A percentile compares a stretch with the other conserved stretches of the same genome.
Evolutionary conservation across 1,139 yeast species (phyloP).

Genomic region (Geotrichum restrictum): DNA sequence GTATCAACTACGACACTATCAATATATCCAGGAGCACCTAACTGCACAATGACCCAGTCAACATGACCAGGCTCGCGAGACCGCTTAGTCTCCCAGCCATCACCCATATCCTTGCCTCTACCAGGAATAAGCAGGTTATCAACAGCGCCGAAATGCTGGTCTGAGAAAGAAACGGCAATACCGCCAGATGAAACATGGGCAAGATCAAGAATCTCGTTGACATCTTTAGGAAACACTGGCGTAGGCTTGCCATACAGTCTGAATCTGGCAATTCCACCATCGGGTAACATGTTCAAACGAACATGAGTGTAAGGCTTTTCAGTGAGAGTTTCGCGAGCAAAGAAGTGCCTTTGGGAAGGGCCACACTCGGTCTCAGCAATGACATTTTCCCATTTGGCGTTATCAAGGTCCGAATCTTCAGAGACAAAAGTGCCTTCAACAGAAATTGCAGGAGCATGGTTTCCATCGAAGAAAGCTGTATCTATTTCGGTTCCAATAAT

Average conservation of each 20-base stretch:
- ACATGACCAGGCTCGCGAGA: slow-evolving; percentile 77
- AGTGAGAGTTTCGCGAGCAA: slow-evolving; percentile 57
- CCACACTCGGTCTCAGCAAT: slow-evolving; percentile 76
- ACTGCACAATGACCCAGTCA: slow-evolving; percentile 82
- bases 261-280: slow-evolving; percentile 95
- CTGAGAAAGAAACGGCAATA: slow-evolving; percentile 74
- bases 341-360: slow-evolving; percentile 81
- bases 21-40: slow-evolving; percentile 59
- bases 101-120: slow-evolving; percentile 92
- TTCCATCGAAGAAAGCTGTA: slow-evolving; percentile 89
- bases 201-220: slow-evolving; percentile 53
- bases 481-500: slow-evolving; percentile 83
- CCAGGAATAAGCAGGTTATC: slow-evolving; percentile 88
- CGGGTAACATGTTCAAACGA: slow-evolving; percentile 87
- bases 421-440: slow-evolving; percentile 64
- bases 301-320: slow-evolving; percentile 66
- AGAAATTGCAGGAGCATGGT: slow-evolving; percentile 85
- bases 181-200: slow-evolving; percentile 88
- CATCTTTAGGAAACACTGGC: slow-evolving; percentile 55
- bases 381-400: slow-evolving; percentile 62
- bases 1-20: slow-evolving; percentile 72
- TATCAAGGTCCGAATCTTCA: slow-evolving; percentile 34
- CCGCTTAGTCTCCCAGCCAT: slow-evolving; percentile 97
- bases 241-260: slow-evolving; percentile 78
- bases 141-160: slow-evolving; percentile 90